Evolutionary conservation across 148 eudicot species (phyloP).

Genomic region (Silene uniflora): DNA sequence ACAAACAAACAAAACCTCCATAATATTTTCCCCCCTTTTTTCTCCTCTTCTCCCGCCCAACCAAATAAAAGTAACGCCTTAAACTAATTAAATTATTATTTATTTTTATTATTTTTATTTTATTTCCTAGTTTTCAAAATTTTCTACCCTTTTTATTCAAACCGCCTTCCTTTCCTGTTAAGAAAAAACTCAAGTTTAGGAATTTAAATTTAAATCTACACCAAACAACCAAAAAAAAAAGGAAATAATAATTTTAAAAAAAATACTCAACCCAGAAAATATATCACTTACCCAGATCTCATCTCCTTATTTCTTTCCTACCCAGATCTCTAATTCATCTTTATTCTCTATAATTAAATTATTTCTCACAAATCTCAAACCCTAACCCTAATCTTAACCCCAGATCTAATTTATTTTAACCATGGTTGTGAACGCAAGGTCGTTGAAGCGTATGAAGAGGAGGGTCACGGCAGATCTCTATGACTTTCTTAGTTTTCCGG

Average conservation of each 20-base stretch:
- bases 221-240: neutral
- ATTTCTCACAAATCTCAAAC: conserved; percentile 9
- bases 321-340: conserved; percentile 14
- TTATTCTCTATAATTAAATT: neutral
- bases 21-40: conserved; percentile 1
- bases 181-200: neutral
- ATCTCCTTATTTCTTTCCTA: conserved; percentile 2
- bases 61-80: neutral
- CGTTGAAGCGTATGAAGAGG: conserved; percentile 71
- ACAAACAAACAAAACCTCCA: neutral
- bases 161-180: conserved; percentile 6
- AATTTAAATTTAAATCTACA: neutral
- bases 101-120: neutral
- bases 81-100: neutral
- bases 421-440: conserved; percentile 83
- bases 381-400: neutral
- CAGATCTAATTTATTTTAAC: neutral
- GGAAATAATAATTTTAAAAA: neutral
- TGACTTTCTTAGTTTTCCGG: conserved; percentile 62
- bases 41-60: conserved; percentile 15
- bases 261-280: neutral
- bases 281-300: neutral
- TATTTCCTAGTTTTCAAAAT: neutral
- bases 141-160: neutral
- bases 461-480: conserved; percentile 73